Evolutionary conservation across 192 early-diverging fungal species (phyloP).

Genomic region (Umbelopsis sp.): DNA sequence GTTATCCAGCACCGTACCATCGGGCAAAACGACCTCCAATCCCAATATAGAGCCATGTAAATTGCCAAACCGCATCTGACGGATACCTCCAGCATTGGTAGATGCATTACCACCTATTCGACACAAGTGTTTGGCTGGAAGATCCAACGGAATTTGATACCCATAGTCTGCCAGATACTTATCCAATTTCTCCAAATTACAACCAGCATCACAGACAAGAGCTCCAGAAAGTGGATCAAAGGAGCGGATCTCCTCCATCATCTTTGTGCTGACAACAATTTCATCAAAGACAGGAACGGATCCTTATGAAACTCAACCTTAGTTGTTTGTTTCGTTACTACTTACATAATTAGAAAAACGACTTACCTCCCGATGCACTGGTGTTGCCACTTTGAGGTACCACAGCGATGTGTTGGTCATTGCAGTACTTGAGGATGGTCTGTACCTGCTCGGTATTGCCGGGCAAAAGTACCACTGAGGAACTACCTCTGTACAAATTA

Average conservation of each 20-base stretch:
- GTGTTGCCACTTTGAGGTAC: constrained; percentile 97
- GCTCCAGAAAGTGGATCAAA: constrained; percentile 76
- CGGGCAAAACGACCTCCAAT: constrained; percentile 88
- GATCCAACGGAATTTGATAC: constrained; percentile 86
- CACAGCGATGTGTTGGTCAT: constrained; percentile 77
- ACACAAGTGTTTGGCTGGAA: constrained; percentile 80
- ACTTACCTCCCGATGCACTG: constrained; percentile 68
- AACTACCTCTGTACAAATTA: constrained; percentile 80
- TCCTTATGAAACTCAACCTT: constrained; percentile 45
- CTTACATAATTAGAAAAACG: too few relatives aligned
- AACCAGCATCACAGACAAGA: constrained; percentile 87
- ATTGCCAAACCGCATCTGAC: constrained; percentile 88
- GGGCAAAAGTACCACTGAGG: constrained; percentile 77
- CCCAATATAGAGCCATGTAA: constrained; percentile 92
- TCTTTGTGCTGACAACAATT: constrained; percentile 74
- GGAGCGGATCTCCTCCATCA: constrained; percentile 70
- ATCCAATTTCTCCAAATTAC: constrained; percentile 84
- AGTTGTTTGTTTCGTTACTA: not conserved
- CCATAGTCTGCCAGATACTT: constrained; percentile 76
- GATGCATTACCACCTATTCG: constrained; percentile 96
- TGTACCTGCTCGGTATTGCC: constrained; percentile 78
- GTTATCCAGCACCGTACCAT: constrained; percentile 85
- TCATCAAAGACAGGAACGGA: constrained; percentile 93
- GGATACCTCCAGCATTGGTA: constrained; percentile 92
- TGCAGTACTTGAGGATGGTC: constrained; percentile 80